These are phyloP conservation scores for Melaleuca quinquenervia DNA, from an alignment of 345 rosid genomes.

Conservation along the genomic window DNA sequence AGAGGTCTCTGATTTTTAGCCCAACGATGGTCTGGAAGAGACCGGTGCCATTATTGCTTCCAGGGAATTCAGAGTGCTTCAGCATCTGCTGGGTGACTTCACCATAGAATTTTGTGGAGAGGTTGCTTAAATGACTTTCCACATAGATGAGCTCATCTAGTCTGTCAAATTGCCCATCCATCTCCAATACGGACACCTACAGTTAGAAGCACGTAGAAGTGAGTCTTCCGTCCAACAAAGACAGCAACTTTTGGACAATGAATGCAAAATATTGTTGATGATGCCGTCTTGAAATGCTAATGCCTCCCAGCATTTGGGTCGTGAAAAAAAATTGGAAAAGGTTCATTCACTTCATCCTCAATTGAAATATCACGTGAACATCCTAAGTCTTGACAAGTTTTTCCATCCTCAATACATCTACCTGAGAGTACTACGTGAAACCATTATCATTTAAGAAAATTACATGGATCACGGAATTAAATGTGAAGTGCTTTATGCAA, in stretches of 20 bases:
- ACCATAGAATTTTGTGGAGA: conserved; percentile 87
- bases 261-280: not conserved
- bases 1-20: conserved; percentile 85
- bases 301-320: not conserved
- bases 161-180: conserved; percentile 97
- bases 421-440: not conserved
- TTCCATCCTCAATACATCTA: not conserved
- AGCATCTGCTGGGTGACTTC: conserved; percentile 96
- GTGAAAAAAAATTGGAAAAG: not conserved
- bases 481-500: not conserved
- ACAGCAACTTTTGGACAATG: not conserved
- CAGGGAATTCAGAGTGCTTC: conserved; percentile 91
- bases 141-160: conserved; percentile 91
- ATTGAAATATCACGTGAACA: not conserved
- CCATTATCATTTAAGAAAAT: not conserved
- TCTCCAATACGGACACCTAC: conserved; percentile 87
- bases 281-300: not conserved
- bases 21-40: conserved; percentile 91
- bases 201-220: not conserved
- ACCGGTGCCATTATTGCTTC: conserved; percentile 96
- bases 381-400: not conserved
- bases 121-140: conserved; percentile 90
- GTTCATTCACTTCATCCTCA: not conserved
- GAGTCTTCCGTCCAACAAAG: not conserved
- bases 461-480: not conserved